Base-by-base conservation (phyloP, 225 moss, liverwort and hornwort species). In the Physcomitrium patens region DNA sequence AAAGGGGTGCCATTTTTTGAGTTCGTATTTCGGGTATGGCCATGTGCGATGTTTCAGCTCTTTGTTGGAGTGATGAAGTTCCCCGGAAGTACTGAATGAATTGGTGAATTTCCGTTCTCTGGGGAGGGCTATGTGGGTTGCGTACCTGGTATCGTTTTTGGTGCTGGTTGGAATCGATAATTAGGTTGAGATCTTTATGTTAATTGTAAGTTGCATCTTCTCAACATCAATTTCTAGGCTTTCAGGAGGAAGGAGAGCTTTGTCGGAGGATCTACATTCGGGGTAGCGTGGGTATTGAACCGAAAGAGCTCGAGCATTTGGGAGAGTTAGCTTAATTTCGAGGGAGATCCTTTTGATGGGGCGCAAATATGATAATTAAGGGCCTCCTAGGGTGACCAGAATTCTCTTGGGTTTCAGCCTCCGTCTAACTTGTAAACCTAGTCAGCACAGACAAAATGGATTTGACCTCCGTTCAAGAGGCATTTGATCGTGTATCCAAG, bases 401-500 rank as follows among this genome's bases (percentile, higher is more conserved):
- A 49, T 65, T 60, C 17, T 14, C 50, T 48, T 37, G 31, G 54
- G 58, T 54, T 23, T 22, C 59, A 45, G 31, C 5, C 31, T 4
- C 31, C 57, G 24, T 63, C 51, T 49, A 17, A 24, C 50, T 47
- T 70, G n/a, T 53, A 28, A 56, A 64, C 55, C 59, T 22, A 63
- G 65, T 59, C 19, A 11, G 19, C 51, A 17, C 17, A 47, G 31
- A 49, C 62, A 78, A 74, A n/a, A 99, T 99, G 97, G 97, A 99
- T 68, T 85, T 99, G 76, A 82, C 91, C 68, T 89, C 93, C 41
- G 90, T 94, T 80, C 87, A 89, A 54, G 97, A 99, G 83, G 97
- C 94, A 41, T 97, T 97, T 65, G 94, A 97, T 87, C 91, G 97
- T 20, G 94, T 94, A 19, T 86, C 94, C 28, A 99, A 99, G 87